These are phyloP conservation scores for Protomyces macrosporus DNA, from an alignment of 1,139 yeast species.

Conservation along the genomic window DNA sequence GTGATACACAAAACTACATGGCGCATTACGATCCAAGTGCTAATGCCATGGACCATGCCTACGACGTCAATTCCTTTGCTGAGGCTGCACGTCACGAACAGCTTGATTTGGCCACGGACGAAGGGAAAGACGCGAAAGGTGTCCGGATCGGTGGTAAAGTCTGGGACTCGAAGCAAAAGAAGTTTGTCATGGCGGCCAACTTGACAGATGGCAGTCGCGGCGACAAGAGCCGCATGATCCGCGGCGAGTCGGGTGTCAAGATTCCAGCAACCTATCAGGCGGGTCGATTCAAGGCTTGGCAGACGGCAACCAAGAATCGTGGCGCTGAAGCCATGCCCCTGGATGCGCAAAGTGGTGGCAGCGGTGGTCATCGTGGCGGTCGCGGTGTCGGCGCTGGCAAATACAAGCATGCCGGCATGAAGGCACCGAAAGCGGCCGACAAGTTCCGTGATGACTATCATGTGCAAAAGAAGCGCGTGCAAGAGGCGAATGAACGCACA, in stretches of 20 bases:
- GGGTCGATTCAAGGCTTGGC: constrained; percentile 54
- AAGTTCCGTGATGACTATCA: constrained; percentile 81
- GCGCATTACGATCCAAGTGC: constrained; percentile 85
- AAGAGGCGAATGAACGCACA: constrained; percentile 64
- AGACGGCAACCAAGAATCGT: constrained; percentile 46
- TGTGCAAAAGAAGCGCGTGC: constrained; percentile 75
- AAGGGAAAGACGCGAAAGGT: constrained; percentile 45
- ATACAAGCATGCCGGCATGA: constrained; percentile 54
- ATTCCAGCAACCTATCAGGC: constrained; percentile 89
- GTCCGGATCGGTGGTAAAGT: constrained; percentile 55
- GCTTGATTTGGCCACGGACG: constrained; percentile 80
- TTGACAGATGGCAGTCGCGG: constrained; percentile 31
- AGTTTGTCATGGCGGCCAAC: constrained; percentile 31
- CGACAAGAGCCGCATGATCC: constrained; percentile 56
- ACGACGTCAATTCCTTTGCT: constrained; percentile 48
- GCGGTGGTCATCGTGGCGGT: constrained; percentile 29
- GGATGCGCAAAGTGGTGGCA: constrained; percentile 37
- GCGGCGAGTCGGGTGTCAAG: constrained; percentile 90
- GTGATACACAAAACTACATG: constrained; percentile 79
- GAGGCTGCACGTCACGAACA: constrained; percentile 80
- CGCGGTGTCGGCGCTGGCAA: constrained; percentile 41
- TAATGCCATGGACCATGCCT: constrained; percentile 78
- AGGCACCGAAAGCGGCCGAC: constrained; percentile 87
- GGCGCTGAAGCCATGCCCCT: constrained; percentile 33
- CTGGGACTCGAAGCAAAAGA: constrained; percentile 82